A percentile compares a stretch with the other conserved stretches of the same genome.
phyloP scores from a whole-genome alignment of 148 eudicot genomes.

The Arbutus unedo region DNA sequence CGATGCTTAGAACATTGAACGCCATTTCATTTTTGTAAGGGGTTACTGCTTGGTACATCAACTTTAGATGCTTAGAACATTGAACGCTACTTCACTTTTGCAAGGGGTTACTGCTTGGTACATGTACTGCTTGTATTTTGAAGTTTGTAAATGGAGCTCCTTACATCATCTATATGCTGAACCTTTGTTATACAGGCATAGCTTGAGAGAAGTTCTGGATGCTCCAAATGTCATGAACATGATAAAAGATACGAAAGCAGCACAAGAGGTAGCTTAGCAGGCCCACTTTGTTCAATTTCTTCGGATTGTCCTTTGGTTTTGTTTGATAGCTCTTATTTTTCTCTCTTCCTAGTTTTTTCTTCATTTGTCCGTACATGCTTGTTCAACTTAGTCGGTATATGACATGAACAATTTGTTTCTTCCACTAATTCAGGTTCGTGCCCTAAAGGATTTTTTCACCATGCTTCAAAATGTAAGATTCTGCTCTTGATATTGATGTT shows the following conservation, averaged over 20 bases:
- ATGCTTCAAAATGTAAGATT: conserved; percentile 95
- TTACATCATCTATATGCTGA: neutral
- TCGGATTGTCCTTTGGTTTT: neutral
- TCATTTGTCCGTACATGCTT: neutral
- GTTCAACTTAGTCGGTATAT: neutral
- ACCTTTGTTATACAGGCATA: conserved; percentile 59
- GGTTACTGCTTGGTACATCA: neutral
- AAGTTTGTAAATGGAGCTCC: neutral
- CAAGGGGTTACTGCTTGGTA: neutral
- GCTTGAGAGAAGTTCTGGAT: conserved; percentile 92
- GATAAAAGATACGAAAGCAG: conserved; percentile 98
- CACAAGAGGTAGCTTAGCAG: conserved; percentile 64
- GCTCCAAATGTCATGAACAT: conserved; percentile 94
- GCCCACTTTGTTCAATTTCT: neutral
- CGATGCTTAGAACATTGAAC: neutral
- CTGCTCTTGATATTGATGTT: conserved; percentile 35
- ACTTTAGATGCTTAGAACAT: neutral
- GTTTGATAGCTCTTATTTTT: neutral
- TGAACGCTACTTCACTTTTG: neutral
- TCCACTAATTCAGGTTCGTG: conserved; percentile 61
- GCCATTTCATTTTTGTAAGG: neutral
- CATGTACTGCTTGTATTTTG: neutral
- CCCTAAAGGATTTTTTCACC: conserved; percentile 83
- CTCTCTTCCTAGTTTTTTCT: neutral
- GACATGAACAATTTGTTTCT: conserved; percentile 8